Conservation (phyloP, 2,329 filamentous ascomycete species). For the Lasiodiplodia citricola region DNA sequence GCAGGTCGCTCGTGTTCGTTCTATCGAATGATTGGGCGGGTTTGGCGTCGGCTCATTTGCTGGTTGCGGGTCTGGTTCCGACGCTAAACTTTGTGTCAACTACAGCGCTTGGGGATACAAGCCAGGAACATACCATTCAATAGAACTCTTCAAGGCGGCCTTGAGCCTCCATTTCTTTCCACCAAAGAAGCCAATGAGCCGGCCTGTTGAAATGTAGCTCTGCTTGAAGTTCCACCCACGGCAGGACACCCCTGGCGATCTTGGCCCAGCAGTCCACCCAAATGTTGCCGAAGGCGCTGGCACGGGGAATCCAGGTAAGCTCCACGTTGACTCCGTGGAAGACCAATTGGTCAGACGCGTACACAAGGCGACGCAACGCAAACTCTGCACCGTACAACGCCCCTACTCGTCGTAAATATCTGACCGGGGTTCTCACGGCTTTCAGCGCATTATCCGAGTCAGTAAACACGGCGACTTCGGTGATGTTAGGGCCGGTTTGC, state of each 20-base stretch:
- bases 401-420: fast-evolving
- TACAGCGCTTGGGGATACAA: neutral
- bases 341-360: no score
- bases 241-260: neutral
- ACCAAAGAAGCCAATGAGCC: neutral
- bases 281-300: neutral
- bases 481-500: neutral
- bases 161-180: neutral
- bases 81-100: slow-evolving; percentile 11
- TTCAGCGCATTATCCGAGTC: neutral
- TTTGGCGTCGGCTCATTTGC: neutral
- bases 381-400: neutral
- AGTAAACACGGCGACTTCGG: neutral
- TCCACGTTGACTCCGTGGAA: neutral
- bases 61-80: neutral
- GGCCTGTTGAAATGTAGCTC: neutral
- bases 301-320: neutral
- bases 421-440: neutral
- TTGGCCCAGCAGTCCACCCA: neutral
- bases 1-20: neutral
- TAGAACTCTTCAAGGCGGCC: neutral
- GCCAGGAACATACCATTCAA: neutral
- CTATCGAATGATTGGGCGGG: neutral
- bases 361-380: no score
- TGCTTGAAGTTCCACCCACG: no score